Base-by-base conservation (phyloP, 2,329 filamentous ascomycete genomes). In the Exophiala sp. region DNA sequence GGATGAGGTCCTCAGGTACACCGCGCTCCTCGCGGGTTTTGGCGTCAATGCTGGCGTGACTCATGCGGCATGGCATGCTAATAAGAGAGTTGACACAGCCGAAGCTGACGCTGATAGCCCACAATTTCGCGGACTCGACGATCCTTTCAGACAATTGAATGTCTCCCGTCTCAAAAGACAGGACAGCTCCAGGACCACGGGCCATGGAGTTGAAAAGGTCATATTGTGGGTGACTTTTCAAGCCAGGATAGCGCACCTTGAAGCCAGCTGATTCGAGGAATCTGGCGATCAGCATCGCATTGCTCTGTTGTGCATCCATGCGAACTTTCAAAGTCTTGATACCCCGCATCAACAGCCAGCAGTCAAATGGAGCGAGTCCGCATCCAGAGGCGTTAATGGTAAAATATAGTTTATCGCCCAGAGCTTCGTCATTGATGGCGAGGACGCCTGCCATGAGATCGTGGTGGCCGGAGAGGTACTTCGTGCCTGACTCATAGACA, bases 41-140 rank as follows among this genome's bases (percentile, higher is more conserved):
- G 55, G 91, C 89, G 68, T 97, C 94, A 67, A 99, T 99, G 69
- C 90, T 96, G 36, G 94, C 94, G 73, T 99, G 94, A 73, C 92
- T 97, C 95, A 99, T 99, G 66, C 92, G 91, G 75, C 94, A 99
- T 7, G 94, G 92, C 92, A 99, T 96, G 75, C 91, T 96, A 72
- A 99, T 99, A 70, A 99, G 77, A 69, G 89, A 95, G 76, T 99
- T 99, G 62, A 99, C 94, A 70, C 94, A 97, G 44, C 94, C 94
- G 69, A 99, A 99, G 67, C 90, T 96, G 55, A 99, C 94, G 62
- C 89, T 95, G 64, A 99, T 99, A 33, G 88, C 91, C 85, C 90
- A 99, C 32, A 99, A 78, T 61, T 88, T 84, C 2, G 94, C 89
- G 29, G 88, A 89, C 74, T 97, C 94, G 4, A 99, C 94, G 65